Conservation (phyloP, 1,284 basidiomycete species). For the Tilletiaria anomala region DNA sequence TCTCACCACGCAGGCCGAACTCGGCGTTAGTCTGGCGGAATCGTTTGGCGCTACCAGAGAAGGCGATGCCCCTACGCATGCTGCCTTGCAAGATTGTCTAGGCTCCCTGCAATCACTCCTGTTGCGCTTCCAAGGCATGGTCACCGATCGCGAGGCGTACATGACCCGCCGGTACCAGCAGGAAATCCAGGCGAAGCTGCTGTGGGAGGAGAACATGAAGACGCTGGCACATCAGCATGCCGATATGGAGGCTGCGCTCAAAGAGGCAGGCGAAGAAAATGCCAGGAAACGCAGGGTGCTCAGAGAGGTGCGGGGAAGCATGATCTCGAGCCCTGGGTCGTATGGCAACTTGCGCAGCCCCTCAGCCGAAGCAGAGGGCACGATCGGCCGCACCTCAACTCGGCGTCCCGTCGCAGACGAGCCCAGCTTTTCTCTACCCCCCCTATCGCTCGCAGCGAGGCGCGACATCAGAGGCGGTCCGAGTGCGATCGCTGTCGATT, state of each 20-base stretch:
- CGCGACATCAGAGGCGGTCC: no score
- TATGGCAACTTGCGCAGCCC: no score
- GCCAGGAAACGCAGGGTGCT: conserved; percentile 42
- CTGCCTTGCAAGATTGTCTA: conserved; percentile 10
- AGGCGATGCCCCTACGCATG: conserved; percentile 19
- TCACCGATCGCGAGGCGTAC: conserved; percentile 55
- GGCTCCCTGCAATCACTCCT: conserved; percentile 2
- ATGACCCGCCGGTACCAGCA: conserved; percentile 51
- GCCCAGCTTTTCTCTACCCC: no score
- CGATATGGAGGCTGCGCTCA: conserved; percentile 51
- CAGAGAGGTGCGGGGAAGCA: conserved; percentile 24
- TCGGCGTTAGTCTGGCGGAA: conserved; percentile 12
- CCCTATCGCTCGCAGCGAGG: no score
- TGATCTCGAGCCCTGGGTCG: no score
- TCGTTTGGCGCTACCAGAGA: conserved; percentile 9
- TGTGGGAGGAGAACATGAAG: conserved; percentile 87
- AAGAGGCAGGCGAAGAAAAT: conserved; percentile 48
- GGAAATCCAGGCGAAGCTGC: conserved; percentile 50
- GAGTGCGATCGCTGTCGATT: no score
- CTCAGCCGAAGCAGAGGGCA: no score
- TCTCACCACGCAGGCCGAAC: conserved; percentile 16
- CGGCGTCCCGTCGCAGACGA: no score
- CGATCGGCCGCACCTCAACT: no score
- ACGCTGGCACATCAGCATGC: conserved; percentile 75
- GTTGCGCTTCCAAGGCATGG: background rate